Conservation (phyloP, 305 asterid genomes). For the Rubia balearica region DNA sequence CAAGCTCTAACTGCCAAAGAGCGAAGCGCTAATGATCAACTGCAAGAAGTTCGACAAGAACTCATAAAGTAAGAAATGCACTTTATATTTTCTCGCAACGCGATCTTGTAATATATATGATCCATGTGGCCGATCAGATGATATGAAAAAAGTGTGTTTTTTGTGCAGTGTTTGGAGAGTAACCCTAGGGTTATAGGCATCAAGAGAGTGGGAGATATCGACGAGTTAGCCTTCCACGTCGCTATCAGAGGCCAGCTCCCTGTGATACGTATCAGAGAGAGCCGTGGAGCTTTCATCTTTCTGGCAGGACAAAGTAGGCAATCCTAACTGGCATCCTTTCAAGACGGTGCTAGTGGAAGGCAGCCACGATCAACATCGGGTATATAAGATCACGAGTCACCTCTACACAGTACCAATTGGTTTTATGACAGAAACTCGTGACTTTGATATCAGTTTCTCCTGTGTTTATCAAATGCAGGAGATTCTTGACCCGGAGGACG, state of each 20-base stretch:
- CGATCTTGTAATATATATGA: not conserved
- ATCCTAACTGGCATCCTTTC: conserved; percentile 4
- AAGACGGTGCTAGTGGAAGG: not conserved
- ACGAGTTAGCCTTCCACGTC: not conserved
- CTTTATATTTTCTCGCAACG: not conserved
- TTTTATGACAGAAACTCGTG: no score
- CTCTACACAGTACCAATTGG: no score
- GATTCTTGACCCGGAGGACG: not conserved
- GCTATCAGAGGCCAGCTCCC: not conserved
- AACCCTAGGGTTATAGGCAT: not conserved
- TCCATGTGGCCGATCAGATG: not conserved
- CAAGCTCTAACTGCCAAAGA: not conserved
- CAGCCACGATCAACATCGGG: not conserved
- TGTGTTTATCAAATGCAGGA: not conserved
- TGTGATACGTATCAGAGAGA: not conserved
- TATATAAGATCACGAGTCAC: not conserved
- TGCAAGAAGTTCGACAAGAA: not conserved
- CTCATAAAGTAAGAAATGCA: not conserved
- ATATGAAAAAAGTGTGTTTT: not conserved
- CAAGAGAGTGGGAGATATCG: not conserved
- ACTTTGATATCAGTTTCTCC: no score
- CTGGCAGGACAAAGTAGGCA: not conserved
- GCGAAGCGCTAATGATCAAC: not conserved
- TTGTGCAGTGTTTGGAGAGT: not conserved
- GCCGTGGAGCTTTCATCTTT: not conserved